These are phyloP conservation scores for Anisodus tanguticus DNA, from an alignment of 257 asterid genomes.

Conservation along the genomic window DNA sequence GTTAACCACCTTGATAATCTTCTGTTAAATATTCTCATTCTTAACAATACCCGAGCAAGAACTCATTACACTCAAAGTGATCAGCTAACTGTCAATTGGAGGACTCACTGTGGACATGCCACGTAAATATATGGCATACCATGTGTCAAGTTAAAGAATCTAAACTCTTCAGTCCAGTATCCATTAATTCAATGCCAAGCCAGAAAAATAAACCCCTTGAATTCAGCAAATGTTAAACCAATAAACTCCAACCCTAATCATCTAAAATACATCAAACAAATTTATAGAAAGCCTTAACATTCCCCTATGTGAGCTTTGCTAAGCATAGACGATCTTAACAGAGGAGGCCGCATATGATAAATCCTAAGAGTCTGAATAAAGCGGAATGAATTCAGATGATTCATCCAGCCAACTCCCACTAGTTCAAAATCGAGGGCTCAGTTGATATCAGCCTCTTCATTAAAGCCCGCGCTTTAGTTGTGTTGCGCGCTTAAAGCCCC, in stretches of 20 bases:
- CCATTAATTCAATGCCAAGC: conserved; percentile 13
- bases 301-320: not conserved
- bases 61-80: not conserved
- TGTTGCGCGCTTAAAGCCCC: not conserved
- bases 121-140: conserved; percentile 18
- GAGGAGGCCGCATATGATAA: conserved; percentile 10
- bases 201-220: conserved; percentile 17
- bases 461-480: not conserved
- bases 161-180: conserved; percentile 18
- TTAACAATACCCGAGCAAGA: not conserved
- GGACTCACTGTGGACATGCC: not conserved
- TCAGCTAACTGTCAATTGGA: not conserved
- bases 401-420: conserved; percentile 19
- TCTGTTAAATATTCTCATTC: not conserved
- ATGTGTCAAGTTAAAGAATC: conserved; percentile 16
- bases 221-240: conserved; percentile 6
- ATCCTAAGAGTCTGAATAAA: conserved; percentile 14
- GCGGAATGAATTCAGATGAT: not conserved
- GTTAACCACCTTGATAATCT: conserved; percentile 11
- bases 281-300: not conserved
- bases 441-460: not conserved
- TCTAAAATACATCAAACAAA: not conserved
- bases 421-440: conserved; percentile 21
- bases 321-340: not conserved
- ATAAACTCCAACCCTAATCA: not conserved